Evolutionary conservation across 2,329 filamentous ascomycete species (phyloP), one percentile per base, ranked within the genome.

Genomic region (Colletotrichum camelliae): DNA sequence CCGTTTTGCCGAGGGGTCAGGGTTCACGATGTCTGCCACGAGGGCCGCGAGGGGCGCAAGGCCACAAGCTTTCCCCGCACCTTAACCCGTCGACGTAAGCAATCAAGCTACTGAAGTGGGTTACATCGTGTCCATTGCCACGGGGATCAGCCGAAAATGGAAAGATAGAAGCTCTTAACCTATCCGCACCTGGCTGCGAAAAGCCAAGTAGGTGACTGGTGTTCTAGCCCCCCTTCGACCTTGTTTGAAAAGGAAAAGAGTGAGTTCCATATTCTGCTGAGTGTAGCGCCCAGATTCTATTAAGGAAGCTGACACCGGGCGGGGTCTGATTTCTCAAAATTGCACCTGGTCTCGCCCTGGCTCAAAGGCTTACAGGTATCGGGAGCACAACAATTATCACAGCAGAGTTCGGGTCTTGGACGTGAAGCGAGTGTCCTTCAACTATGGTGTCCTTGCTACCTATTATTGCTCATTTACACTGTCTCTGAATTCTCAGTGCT

Each of bases 191-290:
- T 12, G 33, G 61, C 61, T 43, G 61, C 24, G 33, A 16, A 33
- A 64, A 13, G 33, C 18, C 10, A 31, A 8, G 29, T 27, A 43
- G 12, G 15, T 64, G 61, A 33, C 61, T 4, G 27, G n/a, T 39
- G 61, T 35, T 33, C 18, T 7, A 60, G 24, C 13, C 33, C 7
- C 27, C 24, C 8, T 18, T 31, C 4, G 29, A 16, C 18, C n/a
- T 24, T 52, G n/a, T 52, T 52, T 58, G 31, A 21, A 16, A 91
- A 86, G 79, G 91, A 91, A 0, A 83, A 86, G 0, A 89, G 89
- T 68, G 89, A 91, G 0, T 88, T 52, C n/a, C 12, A 52, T 52
- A 12, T 52, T 52, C n/a, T 21, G 12, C 43, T 52, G 5, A 52
- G 43, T 52, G n/a, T 21, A 21, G n/a, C n/a, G n/a, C 43, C n/a